Conservation (phyloP, 1,139 yeast genomes). For the Casaregolazyma lundiana region DNA sequence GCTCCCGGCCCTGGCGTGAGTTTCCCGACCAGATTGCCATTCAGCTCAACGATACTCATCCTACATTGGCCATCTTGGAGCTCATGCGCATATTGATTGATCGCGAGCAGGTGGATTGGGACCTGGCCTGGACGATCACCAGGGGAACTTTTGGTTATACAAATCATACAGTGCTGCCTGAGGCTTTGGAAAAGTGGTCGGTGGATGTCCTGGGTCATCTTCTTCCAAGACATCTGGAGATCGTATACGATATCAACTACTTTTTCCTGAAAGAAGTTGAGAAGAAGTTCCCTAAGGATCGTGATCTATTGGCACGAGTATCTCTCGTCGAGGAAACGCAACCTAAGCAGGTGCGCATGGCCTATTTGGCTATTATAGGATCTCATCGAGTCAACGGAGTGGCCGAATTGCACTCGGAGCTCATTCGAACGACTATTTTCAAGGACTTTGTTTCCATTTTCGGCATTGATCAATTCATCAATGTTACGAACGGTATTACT, state of each 20-base stretch:
- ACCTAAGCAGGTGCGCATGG: constrained; percentile 88
- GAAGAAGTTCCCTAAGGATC: constrained; percentile 61
- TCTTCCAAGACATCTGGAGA: constrained; percentile 88
- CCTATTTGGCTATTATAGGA: constrained; percentile 84
- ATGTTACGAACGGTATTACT: constrained; percentile 92
- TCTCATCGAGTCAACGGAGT: constrained; percentile 94
- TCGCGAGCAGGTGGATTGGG: constrained; percentile 76
- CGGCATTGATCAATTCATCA: constrained; percentile 79
- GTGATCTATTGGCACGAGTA: constrained; percentile 62
- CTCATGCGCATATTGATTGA: constrained; percentile 83
- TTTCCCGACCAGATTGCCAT: constrained; percentile 86
- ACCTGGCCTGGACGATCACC: constrained; percentile 80
- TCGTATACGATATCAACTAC: constrained; percentile 81
- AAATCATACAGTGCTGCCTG: constrained; percentile 91
- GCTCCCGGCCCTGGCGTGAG: constrained; percentile 72
- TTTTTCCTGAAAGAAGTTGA: constrained; percentile 75
- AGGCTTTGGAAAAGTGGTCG: constrained; percentile 96
- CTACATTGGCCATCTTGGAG: constrained; percentile 87
- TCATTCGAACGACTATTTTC: constrained; percentile 83
- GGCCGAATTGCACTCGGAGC: constrained; percentile 90
- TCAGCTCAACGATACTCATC: constrained; percentile 94
- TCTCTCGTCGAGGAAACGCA: constrained; percentile 79
- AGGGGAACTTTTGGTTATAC: constrained; percentile 84
- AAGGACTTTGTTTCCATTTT: constrained; percentile 81
- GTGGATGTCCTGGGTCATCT: constrained; percentile 70